Percentiles rank a stretch among this genome's conserved stretches.
Evolutionary conservation across 345 rosid genomes (phyloP).

Genomic region (Bruguiera sexangula): DNA sequence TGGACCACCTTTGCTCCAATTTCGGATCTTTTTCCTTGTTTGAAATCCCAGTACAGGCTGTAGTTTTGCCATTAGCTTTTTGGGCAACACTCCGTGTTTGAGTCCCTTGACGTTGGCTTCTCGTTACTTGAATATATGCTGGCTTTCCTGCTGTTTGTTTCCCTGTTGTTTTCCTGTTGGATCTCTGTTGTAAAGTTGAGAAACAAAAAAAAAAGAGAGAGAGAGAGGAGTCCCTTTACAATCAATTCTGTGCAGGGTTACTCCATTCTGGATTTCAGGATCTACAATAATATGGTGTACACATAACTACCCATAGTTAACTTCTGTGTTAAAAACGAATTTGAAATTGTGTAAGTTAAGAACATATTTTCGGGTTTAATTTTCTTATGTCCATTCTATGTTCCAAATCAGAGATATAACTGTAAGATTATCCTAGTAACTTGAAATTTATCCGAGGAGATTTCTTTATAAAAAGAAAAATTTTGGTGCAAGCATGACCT

Average conservation of each 20-base stretch:
- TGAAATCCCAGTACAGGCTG: conserved; percentile 3
- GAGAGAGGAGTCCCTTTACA: neutral
- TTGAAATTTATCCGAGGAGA: too few species aligned
- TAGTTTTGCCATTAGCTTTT: conserved; percentile 11
- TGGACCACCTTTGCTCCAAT: conserved; percentile 14
- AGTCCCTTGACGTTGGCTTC: neutral
- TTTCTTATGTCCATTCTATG: too few species aligned
- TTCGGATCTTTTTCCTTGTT: neutral
- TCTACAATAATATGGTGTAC: neutral
- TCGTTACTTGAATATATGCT: neutral
- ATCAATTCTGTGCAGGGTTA: neutral
- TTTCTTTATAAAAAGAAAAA: too few species aligned
- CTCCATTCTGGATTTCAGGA: neutral
- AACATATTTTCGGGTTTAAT: too few species aligned
- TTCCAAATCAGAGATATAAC: too few species aligned
- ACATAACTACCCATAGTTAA: too few species aligned
- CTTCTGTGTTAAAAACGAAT: too few species aligned
- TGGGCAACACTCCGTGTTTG: conserved; percentile 10
- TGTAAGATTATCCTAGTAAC: too few species aligned
- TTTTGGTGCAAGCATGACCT: conserved; percentile 14
- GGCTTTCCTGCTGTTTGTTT: conserved; percentile 13
- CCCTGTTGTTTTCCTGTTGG: neutral
- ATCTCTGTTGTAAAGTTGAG: neutral
- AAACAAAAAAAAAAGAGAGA: neutral
- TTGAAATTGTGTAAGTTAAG: too few species aligned